phyloP scores from a whole-genome alignment of 345 rosid species.

The Citrus trifoliata region DNA sequence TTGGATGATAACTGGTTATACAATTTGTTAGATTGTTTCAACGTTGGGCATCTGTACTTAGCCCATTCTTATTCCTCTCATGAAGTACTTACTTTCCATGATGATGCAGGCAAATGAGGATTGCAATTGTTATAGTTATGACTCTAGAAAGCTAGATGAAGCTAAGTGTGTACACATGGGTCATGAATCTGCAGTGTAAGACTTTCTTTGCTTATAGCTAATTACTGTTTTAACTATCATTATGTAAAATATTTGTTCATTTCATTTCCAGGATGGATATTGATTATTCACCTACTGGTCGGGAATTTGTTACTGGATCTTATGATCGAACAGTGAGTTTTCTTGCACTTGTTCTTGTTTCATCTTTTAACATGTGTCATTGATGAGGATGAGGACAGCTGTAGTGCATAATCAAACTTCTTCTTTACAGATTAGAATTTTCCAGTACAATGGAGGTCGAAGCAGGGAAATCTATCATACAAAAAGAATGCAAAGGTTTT shows the following conservation, averaged over 20 bases:
- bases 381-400: background rate
- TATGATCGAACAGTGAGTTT: constrained; percentile 86
- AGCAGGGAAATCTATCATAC: constrained; percentile 92
- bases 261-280: constrained; percentile 79
- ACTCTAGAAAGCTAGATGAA: constrained; percentile 79
- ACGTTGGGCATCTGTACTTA: background rate
- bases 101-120: constrained; percentile 92
- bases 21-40: background rate
- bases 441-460: constrained; percentile 88
- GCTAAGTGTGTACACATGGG: constrained; percentile 94
- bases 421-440: constrained; percentile 64
- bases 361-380: background rate
- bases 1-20: background rate
- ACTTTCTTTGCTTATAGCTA: constrained; percentile 7
- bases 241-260: constrained; percentile 1
- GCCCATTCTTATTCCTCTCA: background rate
- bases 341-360: background rate
- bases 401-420: constrained; percentile 6
- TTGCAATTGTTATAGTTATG: constrained; percentile 88
- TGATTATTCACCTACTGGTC: constrained; percentile 96
- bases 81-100: constrained; percentile 9
- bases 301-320: constrained; percentile 97
- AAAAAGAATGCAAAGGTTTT: constrained; percentile 97
- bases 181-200: constrained; percentile 99
- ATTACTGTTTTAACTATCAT: background rate